A percentile compares a stretch with the other conserved stretches of the same genome.
These are phyloP conservation scores for Termitomyces sp. DNA, from an alignment of 768 basidiomycete species.

Conservation along the genomic window DNA sequence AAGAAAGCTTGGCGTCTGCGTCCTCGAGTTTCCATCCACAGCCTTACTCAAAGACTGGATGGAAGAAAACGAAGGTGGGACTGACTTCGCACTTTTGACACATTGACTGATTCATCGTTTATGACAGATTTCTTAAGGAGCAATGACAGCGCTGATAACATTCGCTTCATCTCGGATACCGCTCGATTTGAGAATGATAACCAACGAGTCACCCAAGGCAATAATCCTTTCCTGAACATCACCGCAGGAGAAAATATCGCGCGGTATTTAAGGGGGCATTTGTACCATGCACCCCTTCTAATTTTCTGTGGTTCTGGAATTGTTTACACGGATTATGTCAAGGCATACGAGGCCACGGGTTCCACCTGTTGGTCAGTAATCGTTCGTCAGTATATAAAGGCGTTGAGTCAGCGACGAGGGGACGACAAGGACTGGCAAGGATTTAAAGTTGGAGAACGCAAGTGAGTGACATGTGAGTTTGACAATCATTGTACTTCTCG, in stretches of 20 bases:
- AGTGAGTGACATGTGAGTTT: background rate
- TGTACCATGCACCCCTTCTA: slow-evolving; percentile 18
- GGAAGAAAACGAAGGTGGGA: slow-evolving; percentile 18
- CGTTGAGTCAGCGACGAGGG: slow-evolving; percentile 5
- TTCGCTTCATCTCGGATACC: slow-evolving; percentile 21
- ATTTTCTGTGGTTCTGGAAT: slow-evolving; percentile 20
- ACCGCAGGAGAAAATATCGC: slow-evolving; percentile 19
- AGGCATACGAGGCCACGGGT: slow-evolving; percentile 14
- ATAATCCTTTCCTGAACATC: slow-evolving; percentile 12
- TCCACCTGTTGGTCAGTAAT: slow-evolving; percentile 13
- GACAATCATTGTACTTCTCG: background rate
- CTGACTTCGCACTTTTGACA: background rate
- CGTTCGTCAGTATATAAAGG: slow-evolving; percentile 9
- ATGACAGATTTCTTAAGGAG: slow-evolving; percentile 14
- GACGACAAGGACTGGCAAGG: slow-evolving; percentile 11
- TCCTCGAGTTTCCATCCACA: slow-evolving; percentile 19
- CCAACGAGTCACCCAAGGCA: background rate
- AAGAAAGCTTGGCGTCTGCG: slow-evolving; percentile 12
- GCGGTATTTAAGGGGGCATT: slow-evolving; percentile 18
- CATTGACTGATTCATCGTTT: background rate
- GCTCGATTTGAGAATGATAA: slow-evolving; percentile 13
- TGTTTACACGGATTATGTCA: slow-evolving; percentile 16
- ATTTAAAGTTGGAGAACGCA: slow-evolving; percentile 1
- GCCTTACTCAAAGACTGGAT: slow-evolving; percentile 22
- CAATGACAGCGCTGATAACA: slow-evolving; percentile 12